Conservation (phyloP, 345 rosid species). For the Eucalyptus albens region DNA sequence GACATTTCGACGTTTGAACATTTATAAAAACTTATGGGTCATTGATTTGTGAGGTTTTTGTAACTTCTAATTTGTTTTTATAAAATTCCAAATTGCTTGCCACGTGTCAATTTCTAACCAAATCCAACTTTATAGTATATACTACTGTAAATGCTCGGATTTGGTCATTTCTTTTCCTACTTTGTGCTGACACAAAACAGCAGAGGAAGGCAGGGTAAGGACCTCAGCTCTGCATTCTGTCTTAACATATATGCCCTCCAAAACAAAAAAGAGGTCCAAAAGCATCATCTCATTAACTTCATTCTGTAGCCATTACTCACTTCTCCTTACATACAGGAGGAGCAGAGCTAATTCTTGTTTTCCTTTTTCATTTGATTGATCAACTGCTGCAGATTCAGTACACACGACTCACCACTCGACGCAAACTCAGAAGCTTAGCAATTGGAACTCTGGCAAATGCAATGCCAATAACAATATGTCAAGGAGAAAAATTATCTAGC, state of each 20-base stretch:
- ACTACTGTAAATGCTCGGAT: not conserved
- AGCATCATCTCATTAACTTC: not conserved
- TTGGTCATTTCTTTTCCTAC: not conserved
- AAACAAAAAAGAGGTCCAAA: not conserved
- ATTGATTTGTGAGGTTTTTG: not conserved
- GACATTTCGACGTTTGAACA: not conserved
- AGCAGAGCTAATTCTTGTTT: not conserved
- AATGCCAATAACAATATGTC: not conserved
- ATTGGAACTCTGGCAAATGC: not conserved
- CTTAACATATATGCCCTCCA: not conserved
- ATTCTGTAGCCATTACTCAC: not conserved
- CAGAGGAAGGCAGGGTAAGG: not conserved
- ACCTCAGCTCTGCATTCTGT: not conserved
- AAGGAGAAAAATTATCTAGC: not conserved
- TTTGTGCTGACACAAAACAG: not conserved
- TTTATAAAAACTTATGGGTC: not conserved
- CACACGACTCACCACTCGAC: not conserved
- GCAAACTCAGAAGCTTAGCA: not conserved
- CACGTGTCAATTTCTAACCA: not conserved
- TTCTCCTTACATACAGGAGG: not conserved
- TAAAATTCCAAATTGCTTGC: not conserved
- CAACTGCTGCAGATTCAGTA: not conserved
- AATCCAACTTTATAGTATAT: not conserved
- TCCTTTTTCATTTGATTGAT: not conserved
- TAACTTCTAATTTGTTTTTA: not conserved